Evolutionary conservation across 495 filamentous ascomycete species (phyloP), one percentile per base, ranked within the genome.

Genomic region (Neurospora sp.): DNA sequence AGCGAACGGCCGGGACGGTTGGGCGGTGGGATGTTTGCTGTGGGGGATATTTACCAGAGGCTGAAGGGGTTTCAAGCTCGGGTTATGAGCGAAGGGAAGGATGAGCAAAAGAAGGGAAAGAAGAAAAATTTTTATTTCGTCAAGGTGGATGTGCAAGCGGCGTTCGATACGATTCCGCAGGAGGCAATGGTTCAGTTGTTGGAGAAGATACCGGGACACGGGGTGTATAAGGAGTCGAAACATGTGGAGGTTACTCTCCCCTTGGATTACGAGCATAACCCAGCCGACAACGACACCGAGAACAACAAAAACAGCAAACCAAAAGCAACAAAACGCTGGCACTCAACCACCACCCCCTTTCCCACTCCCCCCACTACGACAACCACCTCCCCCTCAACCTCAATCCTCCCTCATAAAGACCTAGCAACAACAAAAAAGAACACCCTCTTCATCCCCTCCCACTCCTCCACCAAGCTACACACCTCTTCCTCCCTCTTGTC

Each of bases 101-200:
- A 69, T n/a, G n/a, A n/a, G 74, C 70, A 61, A 10, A 27, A 12
- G 9, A 53, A 48, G 44, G n/a, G n/a, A 4, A 10, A 59, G 20
- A 27, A 53, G 18, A 44, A 78, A 70, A 71, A 70, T 10, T 70
- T 84, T 45, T 97, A 91, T 79, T 97, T 98, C 76, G 94, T 91
- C 48, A 99, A 98, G 80, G 83, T 97, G 16, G 96, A 99, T 79
- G 93, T 98, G 38, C 86, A 93, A 79, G 88, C 93, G 9, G 97
- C 96, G 71, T 99, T 97, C 79, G 96, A 99, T 79, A 97, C 93
- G 0, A 97, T 99, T 68, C 96, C 96, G 0, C 96, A 98, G 76
- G 77, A 85, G 44, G 85, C 85, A 4, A 82, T 98, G n/a, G 76
- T 98, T 69, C 74, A 79, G 31, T 79, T 98, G 18, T 86, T 96